Conservation (phyloP, 2,329 filamentous ascomycete genomes). For the Metarhizium humberi region DNA sequence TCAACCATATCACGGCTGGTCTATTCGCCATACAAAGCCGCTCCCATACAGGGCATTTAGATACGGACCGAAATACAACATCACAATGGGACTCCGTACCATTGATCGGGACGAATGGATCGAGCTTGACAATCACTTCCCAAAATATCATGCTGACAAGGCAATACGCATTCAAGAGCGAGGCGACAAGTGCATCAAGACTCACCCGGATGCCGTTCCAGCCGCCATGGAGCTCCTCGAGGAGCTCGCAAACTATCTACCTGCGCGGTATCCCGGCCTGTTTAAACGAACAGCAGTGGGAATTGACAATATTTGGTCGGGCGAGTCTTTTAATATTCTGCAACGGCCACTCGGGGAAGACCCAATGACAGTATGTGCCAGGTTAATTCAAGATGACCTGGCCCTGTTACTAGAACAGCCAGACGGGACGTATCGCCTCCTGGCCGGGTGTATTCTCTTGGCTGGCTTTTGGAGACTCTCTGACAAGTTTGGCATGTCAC, state of each 20-base stretch:
- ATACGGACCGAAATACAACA: conserved; percentile 65
- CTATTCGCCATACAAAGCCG: conserved; percentile 57
- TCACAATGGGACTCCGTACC: conserved; percentile 68
- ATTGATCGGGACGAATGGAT: conserved; percentile 70
- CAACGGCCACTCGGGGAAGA: conserved; percentile 60
- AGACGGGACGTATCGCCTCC: conserved; percentile 73
- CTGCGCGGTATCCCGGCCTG: conserved; percentile 64
- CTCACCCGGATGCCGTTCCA: conserved; percentile 59
- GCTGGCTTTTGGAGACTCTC: conserved; percentile 76
- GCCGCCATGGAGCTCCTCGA: conserved; percentile 69
- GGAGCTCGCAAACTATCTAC: conserved; percentile 62
- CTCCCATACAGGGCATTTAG: conserved; percentile 72
- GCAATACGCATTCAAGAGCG: conserved; percentile 56
- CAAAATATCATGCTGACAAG: conserved; percentile 65
- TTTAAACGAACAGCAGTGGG: conserved; percentile 55
- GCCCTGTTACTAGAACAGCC: conserved; percentile 71
- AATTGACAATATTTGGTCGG: conserved; percentile 61
- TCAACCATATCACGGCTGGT: conserved; percentile 58
- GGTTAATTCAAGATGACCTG: conserved; percentile 72
- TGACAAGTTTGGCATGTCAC: conserved; percentile 72
- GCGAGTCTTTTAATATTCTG: conserved; percentile 61
- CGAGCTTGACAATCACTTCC: conserved; percentile 73
- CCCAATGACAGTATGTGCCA: conserved; percentile 65
- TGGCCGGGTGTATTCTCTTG: conserved; percentile 66
- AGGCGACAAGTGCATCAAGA: conserved; percentile 57